phyloP scores from a whole-genome alignment of 176 grass and related monocot species.

The Hyparrhenia diplandra region DNA sequence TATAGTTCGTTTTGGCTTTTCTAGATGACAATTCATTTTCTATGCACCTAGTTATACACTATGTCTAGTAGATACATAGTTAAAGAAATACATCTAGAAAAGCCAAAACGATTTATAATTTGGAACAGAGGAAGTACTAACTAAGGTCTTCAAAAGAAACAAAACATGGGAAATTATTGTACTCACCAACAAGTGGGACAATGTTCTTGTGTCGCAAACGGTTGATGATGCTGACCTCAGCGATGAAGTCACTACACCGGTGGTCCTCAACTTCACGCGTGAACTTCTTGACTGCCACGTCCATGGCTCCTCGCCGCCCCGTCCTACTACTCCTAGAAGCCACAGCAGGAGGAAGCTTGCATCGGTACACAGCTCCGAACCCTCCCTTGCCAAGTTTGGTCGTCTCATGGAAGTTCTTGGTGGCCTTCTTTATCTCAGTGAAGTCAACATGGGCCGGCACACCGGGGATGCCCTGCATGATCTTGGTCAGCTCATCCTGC shows the following conservation, averaged over 20 bases:
- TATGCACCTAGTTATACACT: too few species aligned
- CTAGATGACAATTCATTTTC: too few species aligned
- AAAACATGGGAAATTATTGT: too few species aligned
- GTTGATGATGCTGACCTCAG: not conserved
- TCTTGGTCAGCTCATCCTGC: not conserved
- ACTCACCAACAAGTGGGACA: not conserved
- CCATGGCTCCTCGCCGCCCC: not conserved
- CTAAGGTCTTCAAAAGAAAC: too few species aligned
- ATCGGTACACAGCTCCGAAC: not conserved
- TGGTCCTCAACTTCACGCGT: not conserved
- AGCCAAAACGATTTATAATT: too few species aligned
- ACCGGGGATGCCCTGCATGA: not conserved
- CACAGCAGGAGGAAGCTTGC: not conserved
- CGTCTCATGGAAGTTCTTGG: not conserved
- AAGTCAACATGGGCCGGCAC: not conserved
- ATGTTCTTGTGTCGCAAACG: not conserved
- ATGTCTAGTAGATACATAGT: too few species aligned
- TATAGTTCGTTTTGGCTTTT: too few species aligned
- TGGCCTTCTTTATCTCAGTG: not conserved
- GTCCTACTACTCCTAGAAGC: not conserved
- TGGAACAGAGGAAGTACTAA: too few species aligned
- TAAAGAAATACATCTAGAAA: too few species aligned
- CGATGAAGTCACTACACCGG: not conserved
- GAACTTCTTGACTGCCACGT: not conserved
- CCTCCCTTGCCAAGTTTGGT: not conserved